Base-by-base conservation (phyloP, 2,329 filamentous ascomycete species). In the Ceratocystis smalleyi region DNA sequence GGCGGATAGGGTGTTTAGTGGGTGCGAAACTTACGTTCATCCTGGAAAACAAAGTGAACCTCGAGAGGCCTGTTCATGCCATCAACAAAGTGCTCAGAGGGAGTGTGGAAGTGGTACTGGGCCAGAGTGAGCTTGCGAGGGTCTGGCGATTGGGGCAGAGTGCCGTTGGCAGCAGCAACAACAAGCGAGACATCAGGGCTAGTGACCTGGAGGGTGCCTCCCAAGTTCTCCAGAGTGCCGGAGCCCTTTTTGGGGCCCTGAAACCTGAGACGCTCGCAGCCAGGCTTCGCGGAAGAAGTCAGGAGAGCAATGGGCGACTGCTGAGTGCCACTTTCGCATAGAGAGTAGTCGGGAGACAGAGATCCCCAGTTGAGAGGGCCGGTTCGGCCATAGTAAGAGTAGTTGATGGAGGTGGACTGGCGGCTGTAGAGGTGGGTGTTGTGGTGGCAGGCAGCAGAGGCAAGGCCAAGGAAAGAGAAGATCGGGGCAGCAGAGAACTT, bases 91-190 rank as follows among this genome's bases (percentile, higher is more conserved):
- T 85, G 82, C 74, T 85, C 82, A 54, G 79, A 80, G 0, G 82
- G 81, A 0, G 80, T 79, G 69, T 84, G 82, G 73, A 84, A 81
- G 71, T 84, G 82, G 73, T 83, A 83, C 68, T 84, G 81, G 59
- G 72, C 72, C 15, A 83, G 73, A 0, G 68, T 69, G 70, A 77
- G 82, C 17, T 73, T 69, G 17, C 71, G 71, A 35, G 73, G 74
- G 1, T 69, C 72, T 30, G 76, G 74, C 24, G 78, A 71, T 5
- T 19, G n/a, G n/a, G 40, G 24, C 24, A 45, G 35, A 6, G 43
- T 22, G 35, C 40, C 59, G 10, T 30, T 47, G 15, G 15, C 3
- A 12, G 40, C 5, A 27, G 59, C 59, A 24, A 24, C 35, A 5
- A 15, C 17, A 15, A 63, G 32, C 1, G 32, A 55, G 35, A 24